Evolutionary conservation across 192 early-diverging fungal species (phyloP).

Genomic region (Rhizoclosmatium sp.): DNA sequence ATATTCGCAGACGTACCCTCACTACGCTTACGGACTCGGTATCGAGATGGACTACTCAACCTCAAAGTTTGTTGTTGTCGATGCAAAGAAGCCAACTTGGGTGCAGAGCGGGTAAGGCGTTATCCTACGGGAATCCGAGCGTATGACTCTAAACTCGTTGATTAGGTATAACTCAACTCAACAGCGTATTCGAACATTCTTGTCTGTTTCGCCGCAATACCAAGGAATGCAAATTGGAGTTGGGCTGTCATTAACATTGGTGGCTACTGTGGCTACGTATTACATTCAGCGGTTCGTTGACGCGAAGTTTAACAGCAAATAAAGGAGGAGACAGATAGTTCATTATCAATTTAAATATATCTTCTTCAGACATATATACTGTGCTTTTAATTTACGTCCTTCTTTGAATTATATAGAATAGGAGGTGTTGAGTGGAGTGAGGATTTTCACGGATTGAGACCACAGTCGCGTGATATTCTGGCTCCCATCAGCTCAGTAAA

Average conservation of each 20-base stretch:
- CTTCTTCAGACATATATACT: no score
- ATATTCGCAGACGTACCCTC: constrained; percentile 37
- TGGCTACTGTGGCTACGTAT: constrained; percentile 24
- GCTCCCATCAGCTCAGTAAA: constrained; percentile 52
- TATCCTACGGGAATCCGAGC: background rate
- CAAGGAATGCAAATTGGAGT: constrained; percentile 50
- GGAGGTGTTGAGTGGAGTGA: no score
- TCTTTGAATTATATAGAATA: no score
- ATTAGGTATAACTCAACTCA: constrained; percentile 10
- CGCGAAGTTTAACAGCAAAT: constrained; percentile 12
- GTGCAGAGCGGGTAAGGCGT: constrained; percentile 43
- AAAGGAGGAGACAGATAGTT: no score
- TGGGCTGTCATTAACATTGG: constrained; percentile 38
- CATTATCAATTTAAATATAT: no score
- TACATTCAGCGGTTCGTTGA: constrained; percentile 30
- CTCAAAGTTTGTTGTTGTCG: constrained; percentile 49
- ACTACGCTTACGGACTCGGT: constrained; percentile 60
- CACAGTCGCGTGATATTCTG: constrained; percentile 27
- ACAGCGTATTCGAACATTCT: constrained; percentile 47
- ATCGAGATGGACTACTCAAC: constrained; percentile 51
- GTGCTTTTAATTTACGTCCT: no score
- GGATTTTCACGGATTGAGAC: constrained; percentile 17
- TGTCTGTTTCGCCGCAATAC: constrained; percentile 38
- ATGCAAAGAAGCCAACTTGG: constrained; percentile 54
- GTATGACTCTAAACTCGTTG: background rate